Percentiles rank a stretch among this genome's conserved stretches.
These are phyloP conservation scores for Auricularia sp. DNA, from an alignment of 768 basidiomycete genomes.

Conservation along the genomic window DNA sequence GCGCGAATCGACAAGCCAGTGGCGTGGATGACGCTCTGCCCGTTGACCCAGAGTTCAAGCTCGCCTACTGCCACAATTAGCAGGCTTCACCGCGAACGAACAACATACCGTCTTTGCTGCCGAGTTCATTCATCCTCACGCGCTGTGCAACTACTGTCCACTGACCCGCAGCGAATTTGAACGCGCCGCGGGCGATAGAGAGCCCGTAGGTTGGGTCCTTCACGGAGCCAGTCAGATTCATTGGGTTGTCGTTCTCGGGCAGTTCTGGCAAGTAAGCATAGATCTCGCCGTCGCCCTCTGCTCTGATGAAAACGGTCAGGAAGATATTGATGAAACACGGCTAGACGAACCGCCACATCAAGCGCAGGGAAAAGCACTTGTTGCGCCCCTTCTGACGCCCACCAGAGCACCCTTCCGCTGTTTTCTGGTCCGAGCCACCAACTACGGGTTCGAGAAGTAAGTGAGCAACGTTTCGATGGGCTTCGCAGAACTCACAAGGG, in stretches of 20 bases:
- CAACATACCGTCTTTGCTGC: slow-evolving; percentile 47
- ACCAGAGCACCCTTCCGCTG: slow-evolving; percentile 50
- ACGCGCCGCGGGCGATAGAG: slow-evolving; percentile 59
- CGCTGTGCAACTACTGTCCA: slow-evolving; percentile 66
- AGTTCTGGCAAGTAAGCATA: slow-evolving; percentile 57
- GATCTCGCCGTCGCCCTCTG: slow-evolving; percentile 47
- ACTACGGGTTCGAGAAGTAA: background rate
- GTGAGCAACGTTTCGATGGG: background rate
- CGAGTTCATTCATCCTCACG: slow-evolving; percentile 53
- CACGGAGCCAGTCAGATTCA: slow-evolving; percentile 36
- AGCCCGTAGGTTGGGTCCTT: slow-evolving; percentile 58
- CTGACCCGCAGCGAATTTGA: slow-evolving; percentile 47
- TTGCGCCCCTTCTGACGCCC: slow-evolving; percentile 46
- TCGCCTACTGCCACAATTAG: slow-evolving; percentile 33
- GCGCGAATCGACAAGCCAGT: slow-evolving; percentile 46
- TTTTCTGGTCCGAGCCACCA: slow-evolving; percentile 41
- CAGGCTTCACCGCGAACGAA: slow-evolving; percentile 7
- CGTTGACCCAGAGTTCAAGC: slow-evolving; percentile 54
- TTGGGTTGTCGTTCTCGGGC: slow-evolving; percentile 37
- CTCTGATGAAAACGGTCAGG: slow-evolving; percentile 21
- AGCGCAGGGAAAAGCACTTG: slow-evolving; percentile 51
- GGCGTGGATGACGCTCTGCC: slow-evolving; percentile 51
- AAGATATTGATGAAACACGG: too few species aligned
- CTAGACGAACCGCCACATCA: slow-evolving; percentile 56
- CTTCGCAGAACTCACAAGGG: slow-evolving; percentile 37